These are phyloP conservation scores for Rhizomucor pusillus DNA, from an alignment of 371 early-diverging fungal species.

Conservation along the genomic window DNA sequence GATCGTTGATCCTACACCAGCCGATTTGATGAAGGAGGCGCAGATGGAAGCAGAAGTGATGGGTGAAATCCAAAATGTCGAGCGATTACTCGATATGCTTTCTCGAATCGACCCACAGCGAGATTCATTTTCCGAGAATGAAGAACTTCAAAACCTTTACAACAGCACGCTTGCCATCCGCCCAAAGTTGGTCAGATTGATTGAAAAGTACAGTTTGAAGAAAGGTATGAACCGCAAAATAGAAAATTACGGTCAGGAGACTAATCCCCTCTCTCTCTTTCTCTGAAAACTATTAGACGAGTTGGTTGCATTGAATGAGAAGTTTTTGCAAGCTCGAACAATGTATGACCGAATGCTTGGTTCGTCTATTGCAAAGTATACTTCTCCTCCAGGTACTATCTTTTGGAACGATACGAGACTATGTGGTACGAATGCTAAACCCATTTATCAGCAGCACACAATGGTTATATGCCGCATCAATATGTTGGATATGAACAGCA, in stretches of 20 bases:
- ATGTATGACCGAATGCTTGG: conserved; percentile 53
- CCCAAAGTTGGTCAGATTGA: conserved; percentile 75
- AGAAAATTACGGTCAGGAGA: background rate
- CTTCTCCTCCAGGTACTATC: conserved; percentile 16
- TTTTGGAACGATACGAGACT: background rate
- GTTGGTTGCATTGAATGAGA: conserved; percentile 50
- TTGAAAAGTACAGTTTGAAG: conserved; percentile 75
- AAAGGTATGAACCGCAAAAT: conserved; percentile 55
- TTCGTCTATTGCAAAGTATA: conserved; percentile 46
- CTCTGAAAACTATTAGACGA: conserved; percentile 31
- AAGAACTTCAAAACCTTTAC: conserved; percentile 77
- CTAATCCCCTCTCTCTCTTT: background rate
- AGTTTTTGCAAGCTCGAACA: conserved; percentile 51
- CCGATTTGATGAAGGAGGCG: conserved; percentile 55
- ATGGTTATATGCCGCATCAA: conserved; percentile 9
- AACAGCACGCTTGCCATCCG: conserved; percentile 67
- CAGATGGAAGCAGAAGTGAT: conserved; percentile 74
- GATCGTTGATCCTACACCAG: conserved; percentile 56
- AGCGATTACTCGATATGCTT: conserved; percentile 74
- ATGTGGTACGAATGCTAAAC: background rate
- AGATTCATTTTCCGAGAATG: conserved; percentile 88
- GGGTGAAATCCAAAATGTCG: conserved; percentile 73
- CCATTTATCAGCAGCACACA: conserved; percentile 2
- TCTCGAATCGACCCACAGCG: conserved; percentile 72
- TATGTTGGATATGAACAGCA: conserved; percentile 12